Base-by-base conservation (phyloP, 345 rosid genomes). In the Murraya koenigii region DNA sequence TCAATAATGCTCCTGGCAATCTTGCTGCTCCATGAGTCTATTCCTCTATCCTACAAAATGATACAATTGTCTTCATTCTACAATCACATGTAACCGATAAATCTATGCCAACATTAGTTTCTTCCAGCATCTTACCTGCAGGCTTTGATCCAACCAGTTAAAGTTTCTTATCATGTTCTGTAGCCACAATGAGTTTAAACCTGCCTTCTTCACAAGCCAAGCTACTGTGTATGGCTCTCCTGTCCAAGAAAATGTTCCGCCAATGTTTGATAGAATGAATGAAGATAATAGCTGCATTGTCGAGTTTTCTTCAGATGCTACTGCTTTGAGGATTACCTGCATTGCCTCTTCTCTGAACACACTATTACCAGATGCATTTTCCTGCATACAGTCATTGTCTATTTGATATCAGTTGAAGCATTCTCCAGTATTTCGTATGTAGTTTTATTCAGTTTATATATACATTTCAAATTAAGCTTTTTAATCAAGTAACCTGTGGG, bases 161-260 rank as follows among this genome's bases (percentile, higher is more conserved):
- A 83, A 80, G 80, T 93, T 87, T 84, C 85, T 89, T 61, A 95
- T 90, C 94, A 95, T 81, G 79, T 91, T 95, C 82, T 87, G 86
- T 75, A 90, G 93, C 74, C 76, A 33, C 66, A 80, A 39, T 1
- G 97, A 93, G 75, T 72, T 84, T 67, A 92, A 75, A n/a, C 98
- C 98, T 17, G 92, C 94, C 86, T 89, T 95, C 86, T 88, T 95
- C 41, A 95, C 88, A 19, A 95, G 81, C 95, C 95, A 95, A 39
- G 97, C 94, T 49, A 89, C 75, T 7, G 98, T 95, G 80, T 91
- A 93, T 61, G 98, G 82, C 39, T 95, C 96, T 77, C 98, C 99
- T 47, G 87, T 84, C 98, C 97, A 92, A 62, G 94, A 75, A 85
- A 89, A 95, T 55, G 97, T 95, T 73, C 98, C 98, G 47, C 99